A percentile compares a stretch with the other conserved stretches of the same genome.
Evolutionary conservation across 1,284 basidiomycete species (phyloP).

Genomic region (Puccinia triticina): DNA sequence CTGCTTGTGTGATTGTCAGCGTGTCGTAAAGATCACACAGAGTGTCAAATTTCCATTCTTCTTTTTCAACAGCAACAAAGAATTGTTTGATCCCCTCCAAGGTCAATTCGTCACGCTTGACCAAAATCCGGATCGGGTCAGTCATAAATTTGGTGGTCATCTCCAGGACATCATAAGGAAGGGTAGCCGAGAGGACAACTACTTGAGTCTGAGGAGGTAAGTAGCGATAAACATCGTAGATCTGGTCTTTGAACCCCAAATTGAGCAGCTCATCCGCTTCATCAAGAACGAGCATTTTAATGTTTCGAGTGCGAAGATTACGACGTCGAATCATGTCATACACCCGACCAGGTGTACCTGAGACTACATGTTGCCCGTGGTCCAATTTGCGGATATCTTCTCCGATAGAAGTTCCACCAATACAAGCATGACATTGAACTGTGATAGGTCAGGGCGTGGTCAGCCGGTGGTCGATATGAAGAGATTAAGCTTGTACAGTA

Average conservation of each 20-base stretch:
- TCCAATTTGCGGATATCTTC: constrained; percentile 57
- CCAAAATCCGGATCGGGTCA: constrained; percentile 59
- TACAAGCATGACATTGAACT: constrained; percentile 58
- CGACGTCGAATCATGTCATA: constrained; percentile 58
- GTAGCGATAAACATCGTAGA: constrained; percentile 56
- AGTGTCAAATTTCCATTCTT: constrained; percentile 59
- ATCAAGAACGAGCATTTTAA: constrained; percentile 58
- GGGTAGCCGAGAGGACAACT: constrained; percentile 56
- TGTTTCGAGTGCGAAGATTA: constrained; percentile 56
- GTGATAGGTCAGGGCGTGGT: neutral
- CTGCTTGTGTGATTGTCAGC: constrained; percentile 58
- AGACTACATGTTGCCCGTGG: constrained; percentile 57
- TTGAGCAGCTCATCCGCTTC: constrained; percentile 57
- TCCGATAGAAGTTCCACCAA: constrained; percentile 57
- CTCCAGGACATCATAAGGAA: constrained; percentile 57
- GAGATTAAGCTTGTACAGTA: neutral
- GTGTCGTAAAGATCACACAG: constrained; percentile 58
- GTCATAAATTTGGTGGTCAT: constrained; percentile 59
- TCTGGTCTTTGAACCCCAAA: constrained; percentile 58
- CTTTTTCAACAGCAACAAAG: constrained; percentile 58
- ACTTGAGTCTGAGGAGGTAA: constrained; percentile 56
- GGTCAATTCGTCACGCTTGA: constrained; percentile 60
- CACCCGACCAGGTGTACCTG: constrained; percentile 57
- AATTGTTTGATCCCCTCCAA: constrained; percentile 59
- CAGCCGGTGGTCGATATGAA: neutral